Base-by-base conservation (phyloP, 2,329 filamentous ascomycete genomes). In the Colletotrichum falcatum region DNA sequence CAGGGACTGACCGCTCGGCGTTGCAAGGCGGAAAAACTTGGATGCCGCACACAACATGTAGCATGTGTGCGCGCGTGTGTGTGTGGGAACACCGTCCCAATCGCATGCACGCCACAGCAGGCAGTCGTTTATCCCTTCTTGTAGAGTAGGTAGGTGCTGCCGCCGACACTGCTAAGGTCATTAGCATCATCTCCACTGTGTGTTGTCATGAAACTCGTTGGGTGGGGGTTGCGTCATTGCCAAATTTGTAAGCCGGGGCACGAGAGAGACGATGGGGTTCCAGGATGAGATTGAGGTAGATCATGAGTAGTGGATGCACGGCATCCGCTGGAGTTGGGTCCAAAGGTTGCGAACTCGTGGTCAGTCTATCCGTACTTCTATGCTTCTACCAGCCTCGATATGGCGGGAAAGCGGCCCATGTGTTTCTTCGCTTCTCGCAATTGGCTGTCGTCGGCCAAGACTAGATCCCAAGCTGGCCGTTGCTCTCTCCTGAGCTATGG, bases 1-100 rank as follows among this genome's bases (percentile, higher is more conserved):
- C 58, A 26, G 23, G 37, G 23, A 39, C 46, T 67, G 65, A 68
- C 68, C 68, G 68, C 64, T 61, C 51, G 30, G 23, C 28, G 5
- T 26, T 49, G 51, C 18, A n/a, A 37, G 23, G 49, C 56, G 65
- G 44, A 62, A 66, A 62, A 61, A 61, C 59, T n/a, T 61, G 59
- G 33, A 61, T 39, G 46, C 59, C 59, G 59, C 59, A 51, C 30
- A 30, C 11, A 35, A 23, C 39, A 5, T 44, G 18, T n/a, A n/a
- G 20, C 11, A 14, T 44, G 42, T n/a, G 20, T 9, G 42, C 6
- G 7, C 6, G 42, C 6, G 1, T 44, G 20, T 44, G 42, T 44
- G 42, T 44, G 20, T 44, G 59, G 59, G 33, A 33, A 61, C n/a
- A 9, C 35, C n/a, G 35, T 33, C 14, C 23, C 35, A 37, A 11